These are phyloP conservation scores for Colletotrichum caudatum DNA, from an alignment of 2,329 filamentous ascomycete genomes.

Conservation along the genomic window DNA sequence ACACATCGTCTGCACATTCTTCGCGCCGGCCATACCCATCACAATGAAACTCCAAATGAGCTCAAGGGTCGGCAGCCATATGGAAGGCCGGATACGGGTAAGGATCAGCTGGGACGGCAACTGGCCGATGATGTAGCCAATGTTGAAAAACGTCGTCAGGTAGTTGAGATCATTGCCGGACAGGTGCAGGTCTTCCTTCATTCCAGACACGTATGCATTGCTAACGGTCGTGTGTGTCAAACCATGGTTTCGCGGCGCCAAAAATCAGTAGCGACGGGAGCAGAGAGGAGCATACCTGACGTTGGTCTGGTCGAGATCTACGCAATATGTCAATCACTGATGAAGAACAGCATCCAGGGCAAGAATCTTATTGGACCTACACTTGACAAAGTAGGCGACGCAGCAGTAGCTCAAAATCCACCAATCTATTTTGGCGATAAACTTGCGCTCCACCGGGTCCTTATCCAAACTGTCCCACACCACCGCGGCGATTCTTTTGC, in stretches of 20 bases:
- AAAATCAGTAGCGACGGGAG: neutral
- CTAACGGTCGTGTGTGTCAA: slow-evolving; percentile 44
- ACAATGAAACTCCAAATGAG: slow-evolving; percentile 51
- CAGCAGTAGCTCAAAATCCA: slow-evolving; percentile 53
- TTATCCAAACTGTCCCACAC: slow-evolving; percentile 53
- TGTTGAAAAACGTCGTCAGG: slow-evolving; percentile 65
- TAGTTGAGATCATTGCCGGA: slow-evolving; percentile 68
- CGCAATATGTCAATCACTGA: neutral
- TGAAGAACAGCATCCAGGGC: neutral
- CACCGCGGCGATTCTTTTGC: slow-evolving; percentile 43
- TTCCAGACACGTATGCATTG: slow-evolving; percentile 57
- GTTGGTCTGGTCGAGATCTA: slow-evolving; percentile 3
- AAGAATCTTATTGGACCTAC: neutral
- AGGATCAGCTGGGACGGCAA: slow-evolving; percentile 55
- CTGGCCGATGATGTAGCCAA: slow-evolving; percentile 68
- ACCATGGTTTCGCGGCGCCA: neutral
- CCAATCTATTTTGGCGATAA: slow-evolving; percentile 52
- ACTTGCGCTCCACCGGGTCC: slow-evolving; percentile 48
- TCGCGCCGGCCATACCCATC: slow-evolving; percentile 53
- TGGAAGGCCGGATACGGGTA: slow-evolving; percentile 54
- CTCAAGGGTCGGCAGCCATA: slow-evolving; percentile 55
- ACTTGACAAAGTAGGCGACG: slow-evolving; percentile 55
- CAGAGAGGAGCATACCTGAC: neutral
- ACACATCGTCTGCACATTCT: slow-evolving; percentile 53
- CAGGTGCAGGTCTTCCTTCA: slow-evolving; percentile 65